These are phyloP conservation scores for Eutypella sp. DNA, from an alignment of 2,329 filamentous ascomycete genomes.

Conservation along the genomic window DNA sequence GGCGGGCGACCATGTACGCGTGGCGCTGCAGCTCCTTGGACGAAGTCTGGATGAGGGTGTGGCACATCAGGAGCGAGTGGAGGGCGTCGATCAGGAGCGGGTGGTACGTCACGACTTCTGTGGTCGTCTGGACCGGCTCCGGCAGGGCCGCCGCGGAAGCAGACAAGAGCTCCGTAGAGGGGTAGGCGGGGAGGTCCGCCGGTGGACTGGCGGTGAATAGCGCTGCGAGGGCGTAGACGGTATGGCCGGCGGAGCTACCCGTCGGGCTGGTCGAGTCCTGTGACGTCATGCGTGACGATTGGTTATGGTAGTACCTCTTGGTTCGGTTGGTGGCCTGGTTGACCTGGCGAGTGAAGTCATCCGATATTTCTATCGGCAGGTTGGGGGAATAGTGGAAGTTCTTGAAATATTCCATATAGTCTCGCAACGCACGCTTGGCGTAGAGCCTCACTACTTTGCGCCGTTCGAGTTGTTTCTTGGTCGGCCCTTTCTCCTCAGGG, in stretches of 20 bases:
- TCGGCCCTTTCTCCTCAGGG: constrained; percentile 11
- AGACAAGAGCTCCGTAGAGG: constrained; percentile 37
- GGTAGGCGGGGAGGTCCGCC: constrained; percentile 62
- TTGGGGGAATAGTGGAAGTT: constrained; percentile 76
- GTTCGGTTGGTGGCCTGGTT: constrained; percentile 42
- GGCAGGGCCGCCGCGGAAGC: constrained; percentile 18
- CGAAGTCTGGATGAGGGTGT: constrained; percentile 75
- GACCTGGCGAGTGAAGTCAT: constrained; percentile 53
- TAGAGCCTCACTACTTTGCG: constrained; percentile 67
- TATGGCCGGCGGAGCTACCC: constrained; percentile 27
- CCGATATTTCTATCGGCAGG: constrained; percentile 53
- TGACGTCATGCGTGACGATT: constrained; percentile 36
- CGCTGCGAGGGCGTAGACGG: constrained; percentile 45
- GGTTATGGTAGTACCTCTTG: constrained; percentile 23
- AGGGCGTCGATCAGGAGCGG: constrained; percentile 74
- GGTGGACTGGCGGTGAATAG: constrained; percentile 69
- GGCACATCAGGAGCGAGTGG: constrained; percentile 72
- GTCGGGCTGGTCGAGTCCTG: constrained; percentile 32
- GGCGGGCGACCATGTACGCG: constrained; percentile 73
- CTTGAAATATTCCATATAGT: constrained; percentile 68
- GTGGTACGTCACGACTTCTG: constrained; percentile 71
- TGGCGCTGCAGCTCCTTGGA: constrained; percentile 73
- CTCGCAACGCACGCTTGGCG: constrained; percentile 70
- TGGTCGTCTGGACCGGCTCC: constrained; percentile 30
- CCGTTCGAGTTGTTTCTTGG: constrained; percentile 42